phyloP scores from a whole-genome alignment of 2,329 filamentous ascomycete species.

The Monilinia polystroma region DNA sequence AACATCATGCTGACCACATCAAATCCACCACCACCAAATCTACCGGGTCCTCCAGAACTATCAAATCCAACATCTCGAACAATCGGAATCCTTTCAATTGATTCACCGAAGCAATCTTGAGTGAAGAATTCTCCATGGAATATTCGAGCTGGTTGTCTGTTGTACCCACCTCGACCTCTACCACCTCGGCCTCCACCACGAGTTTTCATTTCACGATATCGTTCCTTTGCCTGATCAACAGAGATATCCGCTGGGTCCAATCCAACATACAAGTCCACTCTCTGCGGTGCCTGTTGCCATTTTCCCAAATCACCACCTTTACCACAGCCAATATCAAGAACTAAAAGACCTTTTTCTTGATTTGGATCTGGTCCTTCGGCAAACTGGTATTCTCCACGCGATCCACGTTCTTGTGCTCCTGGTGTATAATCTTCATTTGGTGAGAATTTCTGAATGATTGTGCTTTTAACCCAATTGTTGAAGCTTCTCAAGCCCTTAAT shows the following conservation, averaged over 20 bases:
- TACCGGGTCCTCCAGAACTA: conserved; percentile 62
- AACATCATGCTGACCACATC: conserved; percentile 99
- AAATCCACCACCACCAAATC: conserved; percentile 74
- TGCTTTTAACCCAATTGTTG: conserved; percentile 99
- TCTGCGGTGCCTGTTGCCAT: conserved; percentile 91
- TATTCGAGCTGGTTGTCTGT: conserved; percentile 53
- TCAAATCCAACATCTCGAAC: conserved; percentile 84
- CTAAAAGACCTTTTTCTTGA: conserved; percentile 60
- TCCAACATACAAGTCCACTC: conserved; percentile 89
- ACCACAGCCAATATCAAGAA: conserved; percentile 93
- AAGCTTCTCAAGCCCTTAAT: conserved; percentile 93
- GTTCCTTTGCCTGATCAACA: conserved; percentile 83
- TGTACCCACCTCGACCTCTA: conserved; percentile 49
- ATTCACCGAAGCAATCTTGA: conserved; percentile 90
- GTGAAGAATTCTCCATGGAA: conserved; percentile 87
- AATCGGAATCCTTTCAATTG: conserved; percentile 76
- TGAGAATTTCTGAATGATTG: conserved; percentile 94
- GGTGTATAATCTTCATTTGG: conserved; percentile 72
- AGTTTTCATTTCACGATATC: conserved; percentile 71
- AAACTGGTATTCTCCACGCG: conserved; percentile 45
- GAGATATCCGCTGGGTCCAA: conserved; percentile 90
- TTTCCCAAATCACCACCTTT: conserved; percentile 95
- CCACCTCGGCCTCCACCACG: conserved; percentile 57
- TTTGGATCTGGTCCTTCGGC: conserved; percentile 38
- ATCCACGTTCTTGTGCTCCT: conserved; percentile 55